Percentiles rank a stretch among this genome's conserved stretches.
These are phyloP conservation scores for Mimosa bimucronata DNA, from an alignment of 306 rosid species.

Conservation along the genomic window DNA sequence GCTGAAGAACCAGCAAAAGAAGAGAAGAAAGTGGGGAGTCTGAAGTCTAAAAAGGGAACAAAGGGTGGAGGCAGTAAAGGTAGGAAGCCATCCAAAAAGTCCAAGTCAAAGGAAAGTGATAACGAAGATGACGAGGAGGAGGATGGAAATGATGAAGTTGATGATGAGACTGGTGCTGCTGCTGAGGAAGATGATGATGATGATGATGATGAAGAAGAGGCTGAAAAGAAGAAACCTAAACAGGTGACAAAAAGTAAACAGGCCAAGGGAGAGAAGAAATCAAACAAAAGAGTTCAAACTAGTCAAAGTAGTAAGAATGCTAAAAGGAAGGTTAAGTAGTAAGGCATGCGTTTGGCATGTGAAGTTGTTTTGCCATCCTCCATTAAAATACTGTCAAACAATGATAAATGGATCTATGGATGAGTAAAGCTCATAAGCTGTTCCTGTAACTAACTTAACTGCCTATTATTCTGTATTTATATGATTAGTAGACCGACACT, in stretches of 20 bases:
- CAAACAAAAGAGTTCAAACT: conserved; percentile 53
- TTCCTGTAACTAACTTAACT: conserved; percentile 25
- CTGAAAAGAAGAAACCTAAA: conserved; percentile 45
- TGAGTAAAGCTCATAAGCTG: neutral
- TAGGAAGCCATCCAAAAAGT: conserved; percentile 55
- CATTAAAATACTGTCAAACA: conserved; percentile 21
- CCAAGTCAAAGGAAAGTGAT: conserved; percentile 54
- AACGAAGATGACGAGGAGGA: conserved; percentile 37
- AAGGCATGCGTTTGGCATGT: conserved; percentile 42
- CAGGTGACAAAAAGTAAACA: conserved; percentile 32
- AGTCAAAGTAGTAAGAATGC: conserved; percentile 46
- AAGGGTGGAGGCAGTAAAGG: conserved; percentile 54
- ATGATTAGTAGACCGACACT: conserved; percentile 5
- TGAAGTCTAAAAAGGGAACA: conserved; percentile 50
- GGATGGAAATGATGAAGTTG: neutral
- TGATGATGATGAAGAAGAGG: conserved; percentile 40
- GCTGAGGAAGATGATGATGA: conserved; percentile 29
- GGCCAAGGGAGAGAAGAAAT: conserved; percentile 48
- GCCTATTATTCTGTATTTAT: conserved; percentile 1
- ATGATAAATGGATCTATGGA: conserved; percentile 21
- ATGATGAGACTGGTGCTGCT: neutral
- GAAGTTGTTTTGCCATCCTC: neutral
- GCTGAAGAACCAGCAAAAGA: conserved; percentile 48
- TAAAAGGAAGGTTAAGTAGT: conserved; percentile 66
- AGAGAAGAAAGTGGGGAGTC: conserved; percentile 41